Conservation (phyloP, 164 flowering plant species). For the Kingdonia uniflora region DNA sequence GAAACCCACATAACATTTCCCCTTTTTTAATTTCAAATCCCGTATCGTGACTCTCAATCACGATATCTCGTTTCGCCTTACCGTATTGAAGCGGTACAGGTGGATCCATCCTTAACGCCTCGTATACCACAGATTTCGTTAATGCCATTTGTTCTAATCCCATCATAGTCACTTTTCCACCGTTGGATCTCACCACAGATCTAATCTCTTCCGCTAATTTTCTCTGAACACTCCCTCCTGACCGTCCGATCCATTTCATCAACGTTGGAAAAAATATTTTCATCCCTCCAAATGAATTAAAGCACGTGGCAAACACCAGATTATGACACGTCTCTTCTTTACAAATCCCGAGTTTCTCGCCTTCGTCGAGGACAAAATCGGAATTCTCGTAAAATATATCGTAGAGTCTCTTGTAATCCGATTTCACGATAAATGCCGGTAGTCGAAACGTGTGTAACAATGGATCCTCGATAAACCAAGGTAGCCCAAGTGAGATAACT, state of each 20-base stretch:
- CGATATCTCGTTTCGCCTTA: slow-evolving; percentile 18
- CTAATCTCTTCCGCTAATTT: slow-evolving; percentile 18
- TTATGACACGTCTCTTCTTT: slow-evolving; percentile 25
- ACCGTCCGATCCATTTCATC: slow-evolving; percentile 12
- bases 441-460: slow-evolving; percentile 13
- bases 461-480: slow-evolving; percentile 15
- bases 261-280: slow-evolving; percentile 14
- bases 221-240: slow-evolving; percentile 11
- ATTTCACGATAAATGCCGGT: slow-evolving; percentile 11
- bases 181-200: slow-evolving; percentile 11
- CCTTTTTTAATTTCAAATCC: slow-evolving; percentile 48
- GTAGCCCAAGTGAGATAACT: slow-evolving; percentile 12
- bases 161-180: slow-evolving; percentile 17
- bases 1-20: slow-evolving; percentile 66
- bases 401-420: slow-evolving; percentile 15
- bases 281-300: slow-evolving; percentile 19
- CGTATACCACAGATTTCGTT: slow-evolving; percentile 23
- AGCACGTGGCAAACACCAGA: slow-evolving; percentile 17
- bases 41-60: slow-evolving; percentile 19
- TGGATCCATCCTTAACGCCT: slow-evolving; percentile 21
- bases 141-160: slow-evolving; percentile 22
- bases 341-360: slow-evolving; percentile 12
- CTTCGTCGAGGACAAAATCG: slow-evolving; percentile 12
- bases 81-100: slow-evolving; percentile 24
- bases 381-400: slow-evolving; percentile 13